Base-by-base conservation (phyloP, 257 asterid genomes). In the Plantago ovata region DNA sequence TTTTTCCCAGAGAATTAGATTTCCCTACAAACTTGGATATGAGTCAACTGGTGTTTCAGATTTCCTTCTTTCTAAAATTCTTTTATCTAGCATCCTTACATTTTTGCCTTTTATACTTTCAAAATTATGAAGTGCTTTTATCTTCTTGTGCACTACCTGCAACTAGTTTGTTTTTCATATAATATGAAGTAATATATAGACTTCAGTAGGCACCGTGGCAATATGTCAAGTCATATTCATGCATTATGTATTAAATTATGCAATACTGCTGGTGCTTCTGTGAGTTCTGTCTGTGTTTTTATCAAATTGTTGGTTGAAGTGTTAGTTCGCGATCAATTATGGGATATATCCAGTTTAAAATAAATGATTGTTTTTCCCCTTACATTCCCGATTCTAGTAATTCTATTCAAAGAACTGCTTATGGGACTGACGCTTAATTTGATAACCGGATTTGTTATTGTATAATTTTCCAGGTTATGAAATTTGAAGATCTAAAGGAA, bases 401-500 rank as follows among this genome's bases (percentile, higher is more conserved):
- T 48, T 16, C 33, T 53, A 0, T 23, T 28, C 12, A 33, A 48
- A 12, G 55, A 36, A 56, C 44, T 40, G 12, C 60, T 18, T 38
- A 20, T 21, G 46, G 62, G 52, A 64, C 16, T 32, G 0, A 13
- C 47, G 16, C 7, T 20, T 39, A n/a, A 10, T 52, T 58, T 62
- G 24, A 65, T 68, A 53, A 49, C 47, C 9, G n/a, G n/a, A 59
- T 50, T 60, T 66, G 14, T 54, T 57, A 61, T 54, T 28, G 4
- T 28, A 28, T 28, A 0, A 65, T 43, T 22, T 59, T 71, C 58
- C 65, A 93, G 99, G 99, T 93, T 42, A 93, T 89, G 99, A 93
- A 93, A 76, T 89, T 86, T 71, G 96, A 86, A 55, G 99, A 93
- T 76, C 77, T 92, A 32, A 86, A 93, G 87, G 97, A 86, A 75